Base-by-base conservation (phyloP, 306 rosid species). In the Trifolium dubium region DNA sequence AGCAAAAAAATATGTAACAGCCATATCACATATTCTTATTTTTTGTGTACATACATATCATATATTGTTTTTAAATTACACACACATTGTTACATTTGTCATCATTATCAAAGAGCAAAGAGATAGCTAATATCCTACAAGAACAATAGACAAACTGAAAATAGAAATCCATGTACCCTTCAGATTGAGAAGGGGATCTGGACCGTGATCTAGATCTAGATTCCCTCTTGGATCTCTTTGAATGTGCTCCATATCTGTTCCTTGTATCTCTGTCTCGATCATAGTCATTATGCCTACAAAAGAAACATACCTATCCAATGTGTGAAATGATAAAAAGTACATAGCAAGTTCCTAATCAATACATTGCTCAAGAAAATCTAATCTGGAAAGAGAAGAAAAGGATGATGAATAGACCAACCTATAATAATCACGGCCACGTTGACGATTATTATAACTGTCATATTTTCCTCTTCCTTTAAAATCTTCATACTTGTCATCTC, bases 201-300 rank as follows among this genome's bases (percentile, higher is more conserved):
- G 92, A 84, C 64, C 80, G 84, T 59, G 89, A 88, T 74, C 86
- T 80, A 73, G 90, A 86, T 76, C 86, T 79, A 67, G 90, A 86
- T 79, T 74, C 68, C 30, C 82, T 69, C 80, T 77, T 72, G 49
- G 87, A 83, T 81, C 80, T 82, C 55, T 79, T 83, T 15, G 88
- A 81, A 64, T 71, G 89, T 12, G 77, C 72, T 47, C 86, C 84
- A 39, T 80, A 81, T 81, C 74, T 83, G 51, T 83, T 79, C 71
- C 85, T 88, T 60, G 74, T 86, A 14, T 86, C 96, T 81, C 86
- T 86, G 46, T 83, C 86, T 17, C 77, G 79, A 17, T 63, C 88
- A 80, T 69, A 71, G 80, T 70, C 83, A 58, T 65, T 83, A 71
- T 71, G 78, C 85, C 91, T 88, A 50, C 43, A 77, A 77, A 46